Base-by-base conservation (phyloP, 108 stramenopile species). In the Schizochytrium sp. region DNA sequence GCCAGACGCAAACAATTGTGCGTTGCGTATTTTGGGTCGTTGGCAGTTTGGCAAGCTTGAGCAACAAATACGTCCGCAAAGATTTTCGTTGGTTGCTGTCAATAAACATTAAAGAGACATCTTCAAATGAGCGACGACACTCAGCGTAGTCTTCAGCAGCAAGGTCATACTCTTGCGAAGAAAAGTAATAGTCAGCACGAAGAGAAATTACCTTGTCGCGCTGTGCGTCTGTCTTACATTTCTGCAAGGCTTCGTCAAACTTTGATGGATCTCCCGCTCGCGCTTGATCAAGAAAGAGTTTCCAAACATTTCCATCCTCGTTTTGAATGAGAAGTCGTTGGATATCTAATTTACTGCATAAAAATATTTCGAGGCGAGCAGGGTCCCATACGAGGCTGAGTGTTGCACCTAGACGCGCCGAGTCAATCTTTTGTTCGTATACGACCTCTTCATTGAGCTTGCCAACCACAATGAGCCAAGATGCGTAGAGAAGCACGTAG, bases 171-270 rank as follows among this genome's bases (percentile, higher is more conserved):
- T 83, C 3, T 13, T 53, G 50, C 5, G 47, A 1, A 13, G 76
- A 47, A 53, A 83, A 50, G 50, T 3, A n/a, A 28, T 83, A 28
- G 55, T 83, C 76, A 28, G 76, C 76, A 13, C 76, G 76, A 38
- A 83, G 47, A 12, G 47, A 5, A 53, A 83, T 8, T 5, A 83
- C 76, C 4, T 40, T 2, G 40, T 83, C 28, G 28, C 76, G 5
- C 47, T 83, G 76, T 28, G 76, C 76, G 76, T 83, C 76, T 38
- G 76, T 40, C 53, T 83, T 83, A 53, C 76, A 83, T 38, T 55
- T 83, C 28, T 49, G 50, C 47, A 83, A 1, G 1, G 76, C 76
- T 5, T 38, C 28, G 28, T 83, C 76, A 53, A 83, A 83, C 76
- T 83, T 83, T 17, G 76, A 13, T 8, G 10, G 50, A 53, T 83